Evolutionary conservation across 148 eudicot species (phyloP), one percentile per base, ranked within the genome.

Genomic region (Cornus controversa): DNA sequence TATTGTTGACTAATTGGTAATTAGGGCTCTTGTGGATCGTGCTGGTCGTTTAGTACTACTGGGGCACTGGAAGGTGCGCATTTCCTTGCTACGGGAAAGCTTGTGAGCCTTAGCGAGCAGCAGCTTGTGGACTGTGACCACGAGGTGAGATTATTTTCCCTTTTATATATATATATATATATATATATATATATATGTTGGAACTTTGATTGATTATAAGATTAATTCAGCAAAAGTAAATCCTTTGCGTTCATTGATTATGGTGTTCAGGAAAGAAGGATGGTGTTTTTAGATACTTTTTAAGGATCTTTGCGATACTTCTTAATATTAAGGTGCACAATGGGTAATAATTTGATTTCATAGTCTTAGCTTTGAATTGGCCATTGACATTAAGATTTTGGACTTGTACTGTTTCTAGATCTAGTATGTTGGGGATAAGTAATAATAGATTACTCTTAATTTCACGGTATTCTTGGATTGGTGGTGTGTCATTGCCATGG

Each of bases 41-140:
- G 90, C 69, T 88, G 90, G 90, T 75, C 84, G 36, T 88, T 85
- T 50, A 85, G 90, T 75, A 70, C 90, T 8, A 85, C 90, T 6
- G 90, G 90, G 26, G 88, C 87, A 54, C 67, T 88, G 86, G 90
- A 88, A 85, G 90, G 90, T 36, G 88, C 88, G 1, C 80, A 85
- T 74, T 88, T 76, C 68, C 80, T 88, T 18, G 82, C 85, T 1
- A 88, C 86, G 0, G 88, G 88, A 42, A 78, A 88, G 73, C 85
- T 88, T 14, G 90, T 42, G 68, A 88, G 85, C 74, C 75, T 88
- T 24, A 88, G 90, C 53, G 90, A 88, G 78, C 90, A 88, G 47
- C 90, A 88, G 53, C 88, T 88, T 70, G 66, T 88, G 11, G 90
- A 60, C 0, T 60, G 64, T 22, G 64, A 60, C 25, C 64, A 60